Percentiles rank a stretch among this genome's conserved stretches.
Conservation (phyloP, 2,329 filamentous ascomycete genomes). For the Fusarium pseudoanthophilum region DNA sequence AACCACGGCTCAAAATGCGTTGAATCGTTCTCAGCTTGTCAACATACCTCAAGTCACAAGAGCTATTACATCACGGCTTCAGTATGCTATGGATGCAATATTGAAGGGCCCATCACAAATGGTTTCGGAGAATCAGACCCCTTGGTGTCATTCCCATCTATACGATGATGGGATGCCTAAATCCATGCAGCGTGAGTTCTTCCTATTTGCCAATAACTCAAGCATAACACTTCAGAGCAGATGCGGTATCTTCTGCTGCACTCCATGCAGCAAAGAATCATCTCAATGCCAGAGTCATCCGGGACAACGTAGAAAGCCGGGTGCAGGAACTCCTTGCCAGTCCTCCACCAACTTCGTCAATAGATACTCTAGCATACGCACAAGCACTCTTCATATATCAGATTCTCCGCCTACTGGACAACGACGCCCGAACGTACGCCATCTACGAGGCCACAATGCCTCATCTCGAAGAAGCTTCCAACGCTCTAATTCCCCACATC, state of each 20-base stretch:
- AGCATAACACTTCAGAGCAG: fast-evolving
- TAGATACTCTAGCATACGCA: not conserved
- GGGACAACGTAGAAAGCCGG: not conserved
- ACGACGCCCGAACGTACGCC: not conserved
- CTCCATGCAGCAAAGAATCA: not conserved
- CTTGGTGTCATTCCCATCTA: not conserved
- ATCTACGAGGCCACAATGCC: conserved; percentile 5
- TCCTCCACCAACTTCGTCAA: not conserved
- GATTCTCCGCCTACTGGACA: not conserved
- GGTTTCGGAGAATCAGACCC: not conserved
- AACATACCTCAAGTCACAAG: not conserved
- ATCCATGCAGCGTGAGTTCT: not conserved
- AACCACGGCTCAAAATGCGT: not conserved
- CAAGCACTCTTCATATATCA: conserved; percentile 1
- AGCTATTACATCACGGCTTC: not conserved
- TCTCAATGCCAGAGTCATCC: not conserved
- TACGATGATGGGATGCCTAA: not conserved
- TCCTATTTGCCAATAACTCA: fast-evolving
- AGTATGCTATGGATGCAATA: not conserved
- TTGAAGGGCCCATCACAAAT: not conserved
- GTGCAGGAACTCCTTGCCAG: not conserved
- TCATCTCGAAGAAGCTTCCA: conserved; percentile 6
- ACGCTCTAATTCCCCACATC: not conserved
- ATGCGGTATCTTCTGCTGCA: not conserved
- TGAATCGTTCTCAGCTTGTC: not conserved